Evolutionary conservation across 2,329 filamentous ascomycete genomes (phyloP).

Genomic region (Penicillium decumbens): DNA sequence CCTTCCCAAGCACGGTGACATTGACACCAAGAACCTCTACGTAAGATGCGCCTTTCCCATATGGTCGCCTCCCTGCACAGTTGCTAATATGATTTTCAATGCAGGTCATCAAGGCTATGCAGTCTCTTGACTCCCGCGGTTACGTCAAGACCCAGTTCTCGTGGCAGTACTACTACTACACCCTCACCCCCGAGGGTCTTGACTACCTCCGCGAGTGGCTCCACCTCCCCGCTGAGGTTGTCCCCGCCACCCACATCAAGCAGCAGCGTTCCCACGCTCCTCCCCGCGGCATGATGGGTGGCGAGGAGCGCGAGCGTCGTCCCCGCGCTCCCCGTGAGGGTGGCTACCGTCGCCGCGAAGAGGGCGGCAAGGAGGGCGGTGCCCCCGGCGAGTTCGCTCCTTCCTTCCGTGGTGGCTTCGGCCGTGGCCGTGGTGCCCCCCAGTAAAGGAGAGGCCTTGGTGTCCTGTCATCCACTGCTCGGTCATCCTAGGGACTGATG

Average conservation of each 20-base stretch:
- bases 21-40: conserved; percentile 99
- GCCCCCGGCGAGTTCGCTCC: conserved; percentile 88
- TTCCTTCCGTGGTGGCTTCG: conserved; percentile 86
- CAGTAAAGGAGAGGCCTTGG: conserved; percentile 44
- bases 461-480: conserved; percentile 27
- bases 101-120: conserved; percentile 90
- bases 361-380: conserved; percentile 78
- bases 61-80: not conserved
- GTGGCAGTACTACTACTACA: conserved; percentile 99
- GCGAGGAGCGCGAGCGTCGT: conserved; percentile 75
- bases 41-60: conserved; percentile 43
- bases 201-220: conserved; percentile 99
- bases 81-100: conserved; percentile 9
- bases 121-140: conserved; percentile 96
- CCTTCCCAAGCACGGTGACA: conserved; percentile 93
- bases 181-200: conserved; percentile 96
- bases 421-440: conserved; percentile 76
- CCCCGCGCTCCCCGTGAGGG: conserved; percentile 76
- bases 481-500: conserved; percentile 33
- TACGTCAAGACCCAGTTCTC: conserved; percentile 99
- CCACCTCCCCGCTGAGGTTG: conserved; percentile 98
- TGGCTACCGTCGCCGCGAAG: conserved; percentile 87
- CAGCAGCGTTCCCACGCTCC: conserved; percentile 98
- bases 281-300: conserved; percentile 96
- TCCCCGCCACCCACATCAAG: conserved; percentile 99